Percentiles rank a stretch among this genome's conserved stretches.
Evolutionary conservation across 225 moss, liverwort and hornwort species (phyloP).

Genomic region (Anthoceros angustus): DNA sequence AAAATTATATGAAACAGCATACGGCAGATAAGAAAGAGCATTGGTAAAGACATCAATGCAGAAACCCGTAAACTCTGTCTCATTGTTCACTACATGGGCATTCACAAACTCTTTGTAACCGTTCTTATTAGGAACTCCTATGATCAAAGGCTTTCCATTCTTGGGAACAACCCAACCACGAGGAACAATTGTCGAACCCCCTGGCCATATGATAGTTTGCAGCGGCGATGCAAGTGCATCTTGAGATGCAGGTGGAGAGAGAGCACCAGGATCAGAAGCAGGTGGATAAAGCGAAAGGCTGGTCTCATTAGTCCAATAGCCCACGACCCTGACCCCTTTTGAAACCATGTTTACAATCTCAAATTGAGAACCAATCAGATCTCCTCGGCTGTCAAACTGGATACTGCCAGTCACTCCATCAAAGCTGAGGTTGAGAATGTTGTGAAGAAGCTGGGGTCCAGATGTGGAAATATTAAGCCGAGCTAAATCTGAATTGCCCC

Average conservation of each 20-base stretch:
- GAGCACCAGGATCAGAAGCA: not conserved
- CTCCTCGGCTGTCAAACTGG: constrained; percentile 37
- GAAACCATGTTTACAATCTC: constrained; percentile 77
- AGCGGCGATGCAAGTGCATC: constrained; percentile 16
- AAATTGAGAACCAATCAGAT: constrained; percentile 38
- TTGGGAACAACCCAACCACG: constrained; percentile 81
- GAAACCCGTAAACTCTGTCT: constrained; percentile 53
- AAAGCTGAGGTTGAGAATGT: constrained; percentile 23
- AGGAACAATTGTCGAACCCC: constrained; percentile 46
- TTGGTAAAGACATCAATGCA: constrained; percentile 76
- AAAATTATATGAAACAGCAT: constrained; percentile 54
- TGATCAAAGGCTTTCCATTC: constrained; percentile 52
- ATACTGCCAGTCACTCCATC: constrained; percentile 45
- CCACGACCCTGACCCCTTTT: constrained; percentile 45
- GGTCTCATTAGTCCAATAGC: constrained; percentile 52
- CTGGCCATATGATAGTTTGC: constrained; percentile 79
- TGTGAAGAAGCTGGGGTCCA: constrained; percentile 32
- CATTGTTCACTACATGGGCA: constrained; percentile 24
- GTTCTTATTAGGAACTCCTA: constrained; percentile 72
- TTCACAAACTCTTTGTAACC: constrained; percentile 69
- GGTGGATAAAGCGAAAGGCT: constrained; percentile 32
- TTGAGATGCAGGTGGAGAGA: not conserved
- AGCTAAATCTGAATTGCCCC: constrained; percentile 31
- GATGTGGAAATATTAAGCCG: constrained; percentile 34
- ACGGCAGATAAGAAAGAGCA: constrained; percentile 56